A percentile compares a stretch with the other conserved stretches of the same genome.
These are phyloP conservation scores for Phragmites australis DNA, from an alignment of 176 grass and related monocot species.

Conservation along the genomic window DNA sequence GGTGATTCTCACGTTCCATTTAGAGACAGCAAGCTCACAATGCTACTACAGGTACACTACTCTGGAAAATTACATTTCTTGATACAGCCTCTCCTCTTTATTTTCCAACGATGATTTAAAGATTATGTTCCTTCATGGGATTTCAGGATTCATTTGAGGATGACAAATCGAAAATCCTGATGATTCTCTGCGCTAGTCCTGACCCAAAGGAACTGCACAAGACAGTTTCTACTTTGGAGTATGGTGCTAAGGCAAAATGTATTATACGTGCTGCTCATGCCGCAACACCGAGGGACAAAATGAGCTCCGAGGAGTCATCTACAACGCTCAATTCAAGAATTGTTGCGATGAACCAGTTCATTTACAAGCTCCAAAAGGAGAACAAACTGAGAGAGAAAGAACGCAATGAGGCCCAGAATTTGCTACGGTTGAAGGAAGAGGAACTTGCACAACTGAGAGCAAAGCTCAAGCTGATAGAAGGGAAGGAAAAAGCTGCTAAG, in stretches of 20 bases:
- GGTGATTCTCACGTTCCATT: constrained; percentile 95
- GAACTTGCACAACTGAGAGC: constrained; percentile 53
- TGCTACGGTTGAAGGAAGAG: constrained; percentile 59
- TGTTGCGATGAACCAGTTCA: constrained; percentile 80
- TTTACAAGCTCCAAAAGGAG: constrained; percentile 77
- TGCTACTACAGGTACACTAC: constrained; percentile 77
- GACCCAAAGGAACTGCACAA: constrained; percentile 91
- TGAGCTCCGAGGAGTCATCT: constrained; percentile 65
- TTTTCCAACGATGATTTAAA: not conserved
- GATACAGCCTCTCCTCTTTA: not conserved
- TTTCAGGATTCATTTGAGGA: constrained; percentile 95
- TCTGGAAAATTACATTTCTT: not conserved
- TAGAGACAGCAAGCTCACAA: constrained; percentile 90
- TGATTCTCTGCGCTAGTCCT: constrained; percentile 97
- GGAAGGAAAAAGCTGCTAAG: constrained; percentile 34
- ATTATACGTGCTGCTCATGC: constrained; percentile 75
- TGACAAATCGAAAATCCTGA: constrained; percentile 94
- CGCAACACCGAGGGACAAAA: constrained; percentile 62
- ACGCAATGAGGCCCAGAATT: constrained; percentile 49
- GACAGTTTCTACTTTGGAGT: constrained; percentile 86
- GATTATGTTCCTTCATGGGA: not conserved
- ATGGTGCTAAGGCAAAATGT: constrained; percentile 96
- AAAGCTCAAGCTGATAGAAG: constrained; percentile 58
- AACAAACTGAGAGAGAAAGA: constrained; percentile 68
- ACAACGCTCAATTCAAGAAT: constrained; percentile 67